These are phyloP conservation scores for Quercus parvula DNA, from an alignment of 306 rosid species.

Conservation along the genomic window DNA sequence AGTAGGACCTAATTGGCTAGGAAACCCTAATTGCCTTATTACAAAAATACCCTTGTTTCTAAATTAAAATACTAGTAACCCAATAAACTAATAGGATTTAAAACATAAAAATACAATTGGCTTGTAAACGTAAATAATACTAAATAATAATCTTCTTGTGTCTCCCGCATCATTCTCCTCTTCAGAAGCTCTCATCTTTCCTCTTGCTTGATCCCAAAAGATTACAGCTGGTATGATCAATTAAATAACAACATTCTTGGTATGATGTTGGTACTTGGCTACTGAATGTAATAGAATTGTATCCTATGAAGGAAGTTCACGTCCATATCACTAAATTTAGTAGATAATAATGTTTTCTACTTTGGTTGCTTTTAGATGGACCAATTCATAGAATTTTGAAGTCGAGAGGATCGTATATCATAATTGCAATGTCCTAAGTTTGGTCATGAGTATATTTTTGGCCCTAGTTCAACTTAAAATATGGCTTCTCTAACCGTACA, in stretches of 20 bases:
- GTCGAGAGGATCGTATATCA: background rate
- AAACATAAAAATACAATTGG: too few species aligned
- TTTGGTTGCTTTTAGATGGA: background rate
- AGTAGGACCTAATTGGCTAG: too few species aligned
- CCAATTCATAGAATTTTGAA: background rate
- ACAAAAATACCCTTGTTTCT: too few species aligned
- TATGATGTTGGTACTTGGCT: background rate
- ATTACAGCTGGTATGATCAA: conserved; percentile 42
- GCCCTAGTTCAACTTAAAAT: background rate
- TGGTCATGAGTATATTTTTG: background rate
- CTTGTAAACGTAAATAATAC: too few species aligned
- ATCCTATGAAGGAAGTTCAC: background rate
- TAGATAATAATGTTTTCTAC: background rate
- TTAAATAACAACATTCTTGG: background rate
- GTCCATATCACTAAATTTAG: background rate
- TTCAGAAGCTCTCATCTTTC: conserved; percentile 54
- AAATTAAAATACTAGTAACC: too few species aligned
- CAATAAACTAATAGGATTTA: too few species aligned
- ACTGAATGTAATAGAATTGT: background rate
- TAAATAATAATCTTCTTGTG: too few species aligned
- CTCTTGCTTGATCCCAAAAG: conserved; percentile 43
- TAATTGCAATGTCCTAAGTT: background rate
- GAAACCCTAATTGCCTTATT: too few species aligned
- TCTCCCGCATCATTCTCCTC: too few species aligned
- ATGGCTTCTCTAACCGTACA: background rate